Evolutionary conservation across 257 asterid genomes (phyloP).

Genomic region (Leonotis leonurus): DNA sequence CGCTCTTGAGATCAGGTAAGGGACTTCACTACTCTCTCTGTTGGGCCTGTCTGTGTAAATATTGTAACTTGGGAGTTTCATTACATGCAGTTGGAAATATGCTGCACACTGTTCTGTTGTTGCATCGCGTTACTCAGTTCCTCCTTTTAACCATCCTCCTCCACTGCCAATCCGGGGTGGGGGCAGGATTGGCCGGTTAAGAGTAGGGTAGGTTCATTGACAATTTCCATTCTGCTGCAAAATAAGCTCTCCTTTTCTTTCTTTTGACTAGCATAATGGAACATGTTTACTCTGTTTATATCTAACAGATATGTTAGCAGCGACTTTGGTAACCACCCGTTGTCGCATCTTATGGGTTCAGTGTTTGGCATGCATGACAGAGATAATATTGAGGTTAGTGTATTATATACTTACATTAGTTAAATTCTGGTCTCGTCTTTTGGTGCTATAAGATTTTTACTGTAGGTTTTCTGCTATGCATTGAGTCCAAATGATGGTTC

Average conservation of each 20-base stretch:
- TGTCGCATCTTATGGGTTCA: conserved; percentile 98
- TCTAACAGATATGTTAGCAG: conserved; percentile 89
- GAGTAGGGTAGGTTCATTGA: conserved; percentile 64
- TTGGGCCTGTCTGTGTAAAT: not conserved
- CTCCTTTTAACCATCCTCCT: conserved; percentile 82
- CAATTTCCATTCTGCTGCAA: not conserved
- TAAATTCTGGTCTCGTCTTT: not conserved
- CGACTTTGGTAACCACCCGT: conserved; percentile 97
- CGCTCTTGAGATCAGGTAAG: conserved; percentile 87
- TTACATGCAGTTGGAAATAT: conserved; percentile 69
- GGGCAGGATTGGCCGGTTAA: conserved; percentile 59
- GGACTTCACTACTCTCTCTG: not conserved
- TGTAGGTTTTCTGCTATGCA: conserved; percentile 93
- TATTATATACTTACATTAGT: conserved; percentile 4
- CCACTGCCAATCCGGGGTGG: conserved; percentile 65
- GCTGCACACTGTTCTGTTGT: conserved; percentile 90
- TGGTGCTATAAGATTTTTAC: conserved; percentile 11
- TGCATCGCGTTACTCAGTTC: conserved; percentile 83
- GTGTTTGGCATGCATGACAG: conserved; percentile 93
- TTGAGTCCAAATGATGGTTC: conserved; percentile 91
- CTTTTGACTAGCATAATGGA: not conserved
- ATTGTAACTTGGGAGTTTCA: conserved; percentile 6
- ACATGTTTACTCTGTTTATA: not conserved
- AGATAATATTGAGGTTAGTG: conserved; percentile 77
- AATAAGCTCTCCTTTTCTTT: not conserved